Conservation (phyloP, 2,329 filamentous ascomycete genomes). For the Ophiocordyceps robertsii region DNA sequence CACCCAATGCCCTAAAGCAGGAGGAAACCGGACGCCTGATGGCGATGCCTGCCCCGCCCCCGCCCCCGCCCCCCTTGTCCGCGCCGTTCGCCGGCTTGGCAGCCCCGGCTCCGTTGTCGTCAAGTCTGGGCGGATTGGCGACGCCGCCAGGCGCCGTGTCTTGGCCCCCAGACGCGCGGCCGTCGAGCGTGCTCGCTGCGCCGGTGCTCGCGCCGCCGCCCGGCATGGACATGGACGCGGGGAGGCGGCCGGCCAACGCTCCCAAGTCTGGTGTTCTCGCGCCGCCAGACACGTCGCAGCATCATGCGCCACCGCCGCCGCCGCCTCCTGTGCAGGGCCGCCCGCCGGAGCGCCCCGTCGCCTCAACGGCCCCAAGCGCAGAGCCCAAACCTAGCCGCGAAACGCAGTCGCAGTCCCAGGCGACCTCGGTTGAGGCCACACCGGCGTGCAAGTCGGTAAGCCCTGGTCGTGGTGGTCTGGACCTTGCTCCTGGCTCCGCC, state of each 20-base stretch:
- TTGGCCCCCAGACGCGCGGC: conserved; percentile 10
- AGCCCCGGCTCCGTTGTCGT: conserved; percentile 6
- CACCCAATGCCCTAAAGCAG: neutral
- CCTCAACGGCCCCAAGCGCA: neutral
- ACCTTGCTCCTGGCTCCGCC: conserved; percentile 1
- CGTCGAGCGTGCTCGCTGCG: conserved; percentile 21
- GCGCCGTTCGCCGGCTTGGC: conserved; percentile 6
- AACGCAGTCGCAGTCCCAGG: conserved; percentile 1
- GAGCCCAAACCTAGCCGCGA: neutral
- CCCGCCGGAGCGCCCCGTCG: neutral
- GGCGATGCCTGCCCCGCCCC: conserved; percentile 8
- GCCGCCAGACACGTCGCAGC: conserved; percentile 25
- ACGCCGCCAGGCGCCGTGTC: conserved; percentile 8
- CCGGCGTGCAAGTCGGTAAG: conserved; percentile 2
- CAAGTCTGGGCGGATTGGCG: conserved; percentile 4
- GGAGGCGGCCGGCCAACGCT: conserved; percentile 13
- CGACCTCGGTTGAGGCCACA: neutral
- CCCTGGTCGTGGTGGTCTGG: conserved; percentile 5
- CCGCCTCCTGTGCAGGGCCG: neutral
- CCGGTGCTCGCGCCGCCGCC: conserved; percentile 23
- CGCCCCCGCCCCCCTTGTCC: conserved; percentile 8
- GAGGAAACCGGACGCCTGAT: conserved; percentile 4
- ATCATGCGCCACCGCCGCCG: conserved; percentile 6
- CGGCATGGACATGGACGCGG: conserved; percentile 14
- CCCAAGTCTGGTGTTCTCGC: conserved; percentile 31